Conservation (phyloP, 2,329 filamentous ascomycete species). For the Diaporthe sp. region DNA sequence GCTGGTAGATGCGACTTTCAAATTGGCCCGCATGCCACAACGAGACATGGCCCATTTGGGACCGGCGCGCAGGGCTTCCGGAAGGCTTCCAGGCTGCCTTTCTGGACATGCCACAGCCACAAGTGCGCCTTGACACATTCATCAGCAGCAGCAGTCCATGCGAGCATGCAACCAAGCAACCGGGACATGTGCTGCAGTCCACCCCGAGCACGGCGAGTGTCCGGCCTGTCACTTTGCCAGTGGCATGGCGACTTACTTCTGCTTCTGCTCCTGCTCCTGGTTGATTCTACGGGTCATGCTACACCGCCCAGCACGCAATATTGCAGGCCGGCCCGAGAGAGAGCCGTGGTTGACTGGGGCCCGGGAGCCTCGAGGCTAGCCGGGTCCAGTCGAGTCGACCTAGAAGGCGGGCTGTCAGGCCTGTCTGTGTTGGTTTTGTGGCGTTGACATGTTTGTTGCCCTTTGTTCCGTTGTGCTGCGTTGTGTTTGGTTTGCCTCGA, state of each 20-base stretch:
- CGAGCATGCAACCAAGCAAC: slow-evolving; percentile 15
- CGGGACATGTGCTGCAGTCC: neutral
- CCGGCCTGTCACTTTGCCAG: neutral
- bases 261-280: neutral
- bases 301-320: slow-evolving; percentile 26
- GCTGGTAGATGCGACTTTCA: slow-evolving; percentile 25
- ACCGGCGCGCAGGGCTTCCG: slow-evolving; percentile 23
- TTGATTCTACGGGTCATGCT: slow-evolving; percentile 9
- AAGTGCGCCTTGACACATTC: slow-evolving; percentile 16
- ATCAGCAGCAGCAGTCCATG: slow-evolving; percentile 22
- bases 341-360: neutral
- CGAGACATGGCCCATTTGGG: slow-evolving; percentile 18
- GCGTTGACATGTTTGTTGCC: slow-evolving; percentile 34
- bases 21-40: slow-evolving; percentile 27
- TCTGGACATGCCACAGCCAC: slow-evolving; percentile 14
- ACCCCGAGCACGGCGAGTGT: neutral
- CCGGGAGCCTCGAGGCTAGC: slow-evolving; percentile 20
- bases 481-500: slow-evolving; percentile 28
- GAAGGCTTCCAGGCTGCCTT: slow-evolving; percentile 12
- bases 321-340: slow-evolving; percentile 22
- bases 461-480: slow-evolving; percentile 29
- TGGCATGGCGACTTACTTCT: neutral
- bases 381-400: slow-evolving; percentile 20
- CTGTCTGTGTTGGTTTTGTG: slow-evolving; percentile 5
- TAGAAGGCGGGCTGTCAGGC: neutral